Evolutionary conservation across 169 alveolate species (phyloP).

Genomic region (Eimeria tenella): DNA sequence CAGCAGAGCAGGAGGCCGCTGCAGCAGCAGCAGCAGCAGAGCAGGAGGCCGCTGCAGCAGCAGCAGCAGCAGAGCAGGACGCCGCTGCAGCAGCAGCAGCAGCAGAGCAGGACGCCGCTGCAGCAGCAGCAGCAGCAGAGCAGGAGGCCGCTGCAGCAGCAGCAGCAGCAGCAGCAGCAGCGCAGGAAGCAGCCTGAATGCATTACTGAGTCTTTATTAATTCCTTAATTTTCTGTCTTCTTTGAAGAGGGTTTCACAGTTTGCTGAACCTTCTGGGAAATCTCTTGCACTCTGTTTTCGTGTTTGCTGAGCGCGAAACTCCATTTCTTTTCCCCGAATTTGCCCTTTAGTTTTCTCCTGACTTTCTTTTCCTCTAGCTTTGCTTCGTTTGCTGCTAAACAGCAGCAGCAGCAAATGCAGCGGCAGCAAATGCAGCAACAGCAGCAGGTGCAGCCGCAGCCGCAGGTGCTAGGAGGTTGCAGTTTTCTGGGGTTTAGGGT

Average conservation of each 20-base stretch:
- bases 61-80: not conserved
- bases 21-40: not conserved
- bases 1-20: not conserved
- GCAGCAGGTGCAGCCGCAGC: conserved; percentile 12
- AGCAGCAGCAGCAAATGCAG: no score
- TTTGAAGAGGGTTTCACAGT: no score
- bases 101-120: not conserved
- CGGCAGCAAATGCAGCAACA: not conserved
- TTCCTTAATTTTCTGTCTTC: not conserved
- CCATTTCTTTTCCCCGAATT: no score
- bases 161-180: not conserved
- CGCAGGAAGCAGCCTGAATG: not conserved
- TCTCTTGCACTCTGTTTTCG: no score
- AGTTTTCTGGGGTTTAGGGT: no score
- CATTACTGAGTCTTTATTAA: not conserved
- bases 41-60: no score
- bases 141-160: not conserved
- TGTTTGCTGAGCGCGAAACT: no score
- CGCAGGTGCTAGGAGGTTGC: no score
- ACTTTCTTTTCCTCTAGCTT: no score
- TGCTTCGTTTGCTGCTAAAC: no score
- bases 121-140: not conserved
- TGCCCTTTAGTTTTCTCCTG: no score
- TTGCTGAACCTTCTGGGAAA: no score
- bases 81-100: not conserved